Evolutionary conservation across 2,329 filamentous ascomycete genomes (phyloP), one percentile per base, ranked within the genome.

Genomic region (Pseudocercospora macadamiae): DNA sequence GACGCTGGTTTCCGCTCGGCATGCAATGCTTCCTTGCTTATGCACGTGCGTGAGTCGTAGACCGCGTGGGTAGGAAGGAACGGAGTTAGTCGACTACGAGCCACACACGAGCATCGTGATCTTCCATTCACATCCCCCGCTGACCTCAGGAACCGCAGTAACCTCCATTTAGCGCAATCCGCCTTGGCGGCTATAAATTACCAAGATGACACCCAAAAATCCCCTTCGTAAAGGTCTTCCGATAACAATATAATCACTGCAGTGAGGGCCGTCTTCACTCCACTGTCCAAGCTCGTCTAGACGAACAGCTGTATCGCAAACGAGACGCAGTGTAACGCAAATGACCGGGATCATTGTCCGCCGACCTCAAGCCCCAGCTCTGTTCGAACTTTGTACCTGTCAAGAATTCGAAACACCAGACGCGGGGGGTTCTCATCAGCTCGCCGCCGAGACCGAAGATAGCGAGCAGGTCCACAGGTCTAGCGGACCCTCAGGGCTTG

Each of bases 1-100:
- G 39, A 44, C 39, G 21, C 18, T 44, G 39, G 39, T 25, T 14
- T 42, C 9, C 37, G 18, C n/a, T 42, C 37, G 37, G 37, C 37
- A 30, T 30, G 45, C 45, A 49, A 49, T 18, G 47, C 47, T 51
- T 51, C 47, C 47, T 51, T 51, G 47, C 47, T 32, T 51, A 51
- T 51, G 47, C 47, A 51, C 30, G 47, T 32, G 25, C 26, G 4
- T 51, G 47, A 51, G 47, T 51, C 47, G 47, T 21, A 44, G 10
- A 6, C 28, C 28, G 28, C 28, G 12, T 32, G 28, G 28, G 28
- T 32, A 12, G 28, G 28, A 7, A 12, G 28, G 28, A 32, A 23
- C 19, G 39, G 39, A 44, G 39, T 21, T 44, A 12, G 39, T 19
- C 21, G 16, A 44, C 10, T 9, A 37, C n/a, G 34, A 37, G 34